Base-by-base conservation (phyloP, 2,329 filamentous ascomycete genomes). In the Phaeosphaeria sp. region DNA sequence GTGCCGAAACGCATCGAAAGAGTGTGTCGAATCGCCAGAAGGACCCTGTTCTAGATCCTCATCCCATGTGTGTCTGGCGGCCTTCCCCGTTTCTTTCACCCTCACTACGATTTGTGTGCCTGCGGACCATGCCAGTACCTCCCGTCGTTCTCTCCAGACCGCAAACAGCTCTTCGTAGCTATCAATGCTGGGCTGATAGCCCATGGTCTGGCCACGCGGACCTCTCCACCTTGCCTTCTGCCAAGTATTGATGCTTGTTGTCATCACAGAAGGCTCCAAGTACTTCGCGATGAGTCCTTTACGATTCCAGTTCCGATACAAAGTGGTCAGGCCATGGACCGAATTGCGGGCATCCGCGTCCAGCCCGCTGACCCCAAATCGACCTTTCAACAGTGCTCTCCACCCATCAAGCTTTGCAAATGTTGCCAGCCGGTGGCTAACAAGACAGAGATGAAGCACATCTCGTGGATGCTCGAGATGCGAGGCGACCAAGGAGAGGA, bases 111-210 rank as follows among this genome's bases (percentile, higher is more conserved):
- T 68, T 56, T 86, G 81, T 1, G 86, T 83, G 0, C 84, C 87
- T 13, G 86, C 86, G 52, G 86, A 86, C 81, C 85, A 88, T 2
- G 81, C 84, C 7, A 89, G 70, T 0, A 85, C 81, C 66, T 89
- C 86, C 64, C 79, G 81, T 62, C 83, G 78, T 48, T 83, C 77
- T 47, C 74, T 72, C 55, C 73, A 74, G 1, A 59, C 53, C 10
- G 73, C 72, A 2, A 78, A 79, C 43, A 76, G 79, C n/a, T 77
- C 73, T 63, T 87, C 84, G 63, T 86, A 86, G 55, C 83, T 85
- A 65, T 87, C 84, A 48, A 88, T 80, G 43, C 80, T 79, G 18
- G 87, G 86, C 22, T 82, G 82, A 63, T 87, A 89, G 3, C 86
- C 86, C 67, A 88, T 84, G 54, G 79, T 88, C 77, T 80, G 81